Percentiles rank a stretch among this genome's conserved stretches.
Conservation (phyloP, 1,139 yeast genomes). For the Scheffersomyces parashehatae region DNA sequence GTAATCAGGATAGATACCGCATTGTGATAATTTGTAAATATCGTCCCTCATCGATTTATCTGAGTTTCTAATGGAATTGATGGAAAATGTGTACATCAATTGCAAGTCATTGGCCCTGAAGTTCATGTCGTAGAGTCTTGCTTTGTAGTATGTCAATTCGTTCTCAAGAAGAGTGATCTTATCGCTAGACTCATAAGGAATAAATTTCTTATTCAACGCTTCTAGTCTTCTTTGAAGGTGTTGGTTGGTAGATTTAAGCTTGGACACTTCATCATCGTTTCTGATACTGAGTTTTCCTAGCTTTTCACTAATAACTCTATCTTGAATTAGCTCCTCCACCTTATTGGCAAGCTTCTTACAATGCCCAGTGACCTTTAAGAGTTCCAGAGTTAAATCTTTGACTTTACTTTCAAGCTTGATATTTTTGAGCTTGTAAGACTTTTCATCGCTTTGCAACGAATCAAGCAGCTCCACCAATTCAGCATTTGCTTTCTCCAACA, state of each 20-base stretch:
- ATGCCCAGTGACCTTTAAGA: constrained; percentile 26
- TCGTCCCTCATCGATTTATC: constrained; percentile 41
- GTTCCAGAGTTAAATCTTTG: constrained; percentile 23
- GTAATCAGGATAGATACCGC: constrained; percentile 56
- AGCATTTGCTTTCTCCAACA: constrained; percentile 10
- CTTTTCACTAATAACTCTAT: constrained; percentile 9
- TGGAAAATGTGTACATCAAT: constrained; percentile 51
- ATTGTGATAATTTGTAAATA: constrained; percentile 41
- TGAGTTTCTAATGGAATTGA: constrained; percentile 47
- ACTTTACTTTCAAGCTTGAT: constrained; percentile 11
- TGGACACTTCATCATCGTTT: constrained; percentile 12
- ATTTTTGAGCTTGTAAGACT: constrained; percentile 12
- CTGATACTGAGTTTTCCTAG: constrained; percentile 12
- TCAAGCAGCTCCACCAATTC: constrained; percentile 19
- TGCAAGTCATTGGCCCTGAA: constrained; percentile 49
- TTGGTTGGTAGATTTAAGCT: constrained; percentile 13
- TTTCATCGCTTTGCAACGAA: constrained; percentile 19
- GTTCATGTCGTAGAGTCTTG: constrained; percentile 38
- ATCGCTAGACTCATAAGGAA: not conserved
- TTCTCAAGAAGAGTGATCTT: constrained; percentile 17
- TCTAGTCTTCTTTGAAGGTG: constrained; percentile 21
- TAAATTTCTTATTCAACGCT: constrained; percentile 14
- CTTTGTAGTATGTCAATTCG: constrained; percentile 38
- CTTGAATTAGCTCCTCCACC: constrained; percentile 20
- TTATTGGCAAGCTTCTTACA: constrained; percentile 34